phyloP scores from a whole-genome alignment of 2,329 filamentous ascomycete genomes.

The Pseudonectria foliicola region DNA sequence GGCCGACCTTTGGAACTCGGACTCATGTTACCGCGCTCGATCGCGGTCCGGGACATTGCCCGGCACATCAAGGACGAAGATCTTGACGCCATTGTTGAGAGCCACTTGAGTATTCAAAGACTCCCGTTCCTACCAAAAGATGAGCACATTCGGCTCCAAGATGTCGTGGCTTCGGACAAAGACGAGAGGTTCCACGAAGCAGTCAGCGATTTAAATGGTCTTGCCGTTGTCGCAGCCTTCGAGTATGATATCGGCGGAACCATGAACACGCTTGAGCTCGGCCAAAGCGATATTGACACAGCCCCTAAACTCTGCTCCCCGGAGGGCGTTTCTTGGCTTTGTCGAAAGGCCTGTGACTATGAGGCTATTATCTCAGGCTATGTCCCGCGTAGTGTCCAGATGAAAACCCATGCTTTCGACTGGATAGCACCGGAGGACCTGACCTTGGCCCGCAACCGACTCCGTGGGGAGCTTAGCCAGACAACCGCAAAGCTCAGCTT shows the following conservation, averaged over 20 bases:
- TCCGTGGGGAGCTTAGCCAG: constrained; percentile 8
- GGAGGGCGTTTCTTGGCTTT: constrained; percentile 17
- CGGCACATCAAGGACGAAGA: constrained; percentile 18
- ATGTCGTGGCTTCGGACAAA: constrained; percentile 10
- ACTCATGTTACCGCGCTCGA: constrained; percentile 5
- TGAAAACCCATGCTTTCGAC: constrained; percentile 19
- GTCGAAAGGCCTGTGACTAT: constrained; percentile 19
- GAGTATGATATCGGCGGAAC: constrained; percentile 14
- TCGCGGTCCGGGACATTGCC: constrained; percentile 13
- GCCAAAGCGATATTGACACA: not conserved
- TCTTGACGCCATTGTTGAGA: constrained; percentile 10
- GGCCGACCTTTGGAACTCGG: constrained; percentile 9
- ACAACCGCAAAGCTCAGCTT: constrained; percentile 2
- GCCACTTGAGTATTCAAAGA: constrained; percentile 9
- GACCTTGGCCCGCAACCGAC: constrained; percentile 11
- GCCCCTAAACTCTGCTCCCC: not conserved
- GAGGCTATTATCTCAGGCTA: constrained; percentile 18
- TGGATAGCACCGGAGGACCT: constrained; percentile 19
- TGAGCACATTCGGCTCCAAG: constrained; percentile 11
- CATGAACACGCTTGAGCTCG: constrained; percentile 8
- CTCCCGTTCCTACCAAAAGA: constrained; percentile 2
- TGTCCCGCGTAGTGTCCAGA: constrained; percentile 17
- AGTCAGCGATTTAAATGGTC: constrained; percentile 23
- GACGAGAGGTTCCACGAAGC: constrained; percentile 13
- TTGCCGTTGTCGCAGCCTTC: constrained; percentile 19